phyloP scores from a whole-genome alignment of 768 basidiomycete genomes.

The Trichaptum fuscoviolaceum region DNA sequence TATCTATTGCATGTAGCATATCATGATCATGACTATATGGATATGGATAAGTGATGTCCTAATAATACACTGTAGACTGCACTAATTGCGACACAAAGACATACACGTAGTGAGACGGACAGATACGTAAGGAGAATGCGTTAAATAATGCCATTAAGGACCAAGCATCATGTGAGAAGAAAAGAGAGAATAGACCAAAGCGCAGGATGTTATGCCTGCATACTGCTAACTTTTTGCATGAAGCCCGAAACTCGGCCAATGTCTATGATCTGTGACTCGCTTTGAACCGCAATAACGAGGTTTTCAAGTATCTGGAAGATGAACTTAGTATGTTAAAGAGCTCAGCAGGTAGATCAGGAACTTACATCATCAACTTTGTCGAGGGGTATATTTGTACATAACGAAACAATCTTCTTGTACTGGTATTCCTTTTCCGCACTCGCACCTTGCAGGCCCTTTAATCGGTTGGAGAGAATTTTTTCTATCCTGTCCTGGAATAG shows the following conservation, averaged over 20 bases:
- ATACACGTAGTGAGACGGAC: conserved; percentile 1
- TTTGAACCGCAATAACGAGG: conserved; percentile 82
- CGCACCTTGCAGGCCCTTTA: conserved; percentile 68
- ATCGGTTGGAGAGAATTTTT: conserved; percentile 61
- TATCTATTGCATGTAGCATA: conserved; percentile 21
- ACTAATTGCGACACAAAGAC: conserved; percentile 4
- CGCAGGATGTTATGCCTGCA: not conserved
- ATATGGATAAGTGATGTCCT: conserved; percentile 10
- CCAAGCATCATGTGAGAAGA: conserved; percentile 26
- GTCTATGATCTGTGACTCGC: conserved; percentile 77
- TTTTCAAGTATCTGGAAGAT: conserved; percentile 70
- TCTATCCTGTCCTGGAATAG: conserved; percentile 82
- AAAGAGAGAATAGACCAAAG: conserved; percentile 1
- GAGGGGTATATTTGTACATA: conserved; percentile 81
- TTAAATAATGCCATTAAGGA: conserved; percentile 59
- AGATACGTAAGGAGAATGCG: not conserved
- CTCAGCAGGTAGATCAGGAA: conserved; percentile 16
- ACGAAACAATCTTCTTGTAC: conserved; percentile 85
- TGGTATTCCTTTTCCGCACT: conserved; percentile 87
- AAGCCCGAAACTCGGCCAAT: conserved; percentile 84
- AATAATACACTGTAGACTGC: conserved; percentile 13
- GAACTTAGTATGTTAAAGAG: conserved; percentile 11
- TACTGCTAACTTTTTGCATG: conserved; percentile 70
- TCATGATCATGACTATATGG: conserved; percentile 10
- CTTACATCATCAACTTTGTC: conserved; percentile 89